Evolutionary conservation across 2,329 filamentous ascomycete species (phyloP).

Genomic region (Neurospora sp.): DNA sequence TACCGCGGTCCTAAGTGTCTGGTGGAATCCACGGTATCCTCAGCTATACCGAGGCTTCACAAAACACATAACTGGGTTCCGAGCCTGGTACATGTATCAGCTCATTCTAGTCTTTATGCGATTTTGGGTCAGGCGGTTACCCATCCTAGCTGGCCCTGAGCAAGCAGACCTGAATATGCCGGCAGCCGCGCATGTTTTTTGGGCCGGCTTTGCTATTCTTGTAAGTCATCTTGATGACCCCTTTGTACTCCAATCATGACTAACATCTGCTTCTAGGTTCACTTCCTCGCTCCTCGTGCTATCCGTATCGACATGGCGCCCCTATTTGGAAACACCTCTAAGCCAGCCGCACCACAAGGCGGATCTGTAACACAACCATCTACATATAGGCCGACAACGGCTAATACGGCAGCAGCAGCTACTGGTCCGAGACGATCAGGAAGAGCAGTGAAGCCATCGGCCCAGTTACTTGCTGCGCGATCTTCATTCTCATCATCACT

Average conservation of each 20-base stretch:
- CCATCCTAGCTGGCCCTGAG: constrained; percentile 29
- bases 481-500: neutral
- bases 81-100: constrained; percentile 58
- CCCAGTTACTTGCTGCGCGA: neutral
- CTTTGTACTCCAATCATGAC: neutral
- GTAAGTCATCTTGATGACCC: constrained; percentile 30
- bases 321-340: constrained; percentile 32
- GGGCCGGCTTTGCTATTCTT: constrained; percentile 40
- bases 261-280: constrained; percentile 30
- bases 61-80: constrained; percentile 48
- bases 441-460: constrained; percentile 3
- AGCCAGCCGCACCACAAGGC: constrained; percentile 5
- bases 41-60: constrained; percentile 50
- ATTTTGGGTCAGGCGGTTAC: constrained; percentile 34
- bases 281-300: constrained; percentile 30
- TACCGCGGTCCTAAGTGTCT: constrained; percentile 41
- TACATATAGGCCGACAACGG: neutral
- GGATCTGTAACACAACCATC: neutral
- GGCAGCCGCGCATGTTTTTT: constrained; percentile 43
- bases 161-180: constrained; percentile 30
- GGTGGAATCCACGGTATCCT: constrained; percentile 61
- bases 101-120: constrained; percentile 47
- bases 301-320: constrained; percentile 49
- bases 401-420: neutral
- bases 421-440: neutral